phyloP scores from a whole-genome alignment of 2,329 filamentous ascomycete genomes.

The Arthrobotrys pseudoclavata region DNA sequence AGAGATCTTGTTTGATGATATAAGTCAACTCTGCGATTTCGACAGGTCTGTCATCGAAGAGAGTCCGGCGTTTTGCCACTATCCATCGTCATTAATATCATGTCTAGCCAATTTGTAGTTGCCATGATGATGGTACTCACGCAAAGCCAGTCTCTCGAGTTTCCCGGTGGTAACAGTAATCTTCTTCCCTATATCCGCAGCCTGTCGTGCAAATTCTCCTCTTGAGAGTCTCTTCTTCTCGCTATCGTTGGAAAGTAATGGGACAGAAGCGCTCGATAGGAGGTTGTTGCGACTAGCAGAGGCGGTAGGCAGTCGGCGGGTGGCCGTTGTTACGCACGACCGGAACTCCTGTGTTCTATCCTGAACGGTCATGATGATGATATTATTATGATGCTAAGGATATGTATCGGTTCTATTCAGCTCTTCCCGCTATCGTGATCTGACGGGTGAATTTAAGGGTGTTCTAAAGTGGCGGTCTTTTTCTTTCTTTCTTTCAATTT shows the following conservation, averaged over 20 bases:
- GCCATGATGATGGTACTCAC: constrained; percentile 68
- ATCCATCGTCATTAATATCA: constrained; percentile 27
- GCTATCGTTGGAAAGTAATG: constrained; percentile 76
- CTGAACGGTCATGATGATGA: constrained; percentile 81
- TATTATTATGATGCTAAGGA: constrained; percentile 62
- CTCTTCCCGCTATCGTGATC: background rate
- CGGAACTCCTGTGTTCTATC: constrained; percentile 97
- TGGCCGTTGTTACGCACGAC: constrained; percentile 76
- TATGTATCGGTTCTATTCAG: background rate
- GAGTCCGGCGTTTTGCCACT: constrained; percentile 95
- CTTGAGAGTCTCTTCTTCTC: constrained; percentile 71
- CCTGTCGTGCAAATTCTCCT: constrained; percentile 92
- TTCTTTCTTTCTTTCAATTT: too few relatives aligned
- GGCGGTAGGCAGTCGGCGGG: constrained; percentile 81
- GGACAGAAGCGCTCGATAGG: constrained; percentile 81
- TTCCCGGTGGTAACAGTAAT: constrained; percentile 95
- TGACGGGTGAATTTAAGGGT: too few relatives aligned
- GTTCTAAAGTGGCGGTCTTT: background rate
- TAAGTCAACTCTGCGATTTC: constrained; percentile 98
- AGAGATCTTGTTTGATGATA: constrained; percentile 97
- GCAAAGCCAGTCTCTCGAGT: constrained; percentile 89
- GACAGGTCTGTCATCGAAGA: constrained; percentile 95
- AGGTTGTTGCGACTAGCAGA: constrained; percentile 80
- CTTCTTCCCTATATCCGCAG: constrained; percentile 89
- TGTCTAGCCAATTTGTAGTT: background rate